phyloP scores from a whole-genome alignment of 2,329 filamentous ascomycete genomes.

The Alternaria brassicicola region DNA sequence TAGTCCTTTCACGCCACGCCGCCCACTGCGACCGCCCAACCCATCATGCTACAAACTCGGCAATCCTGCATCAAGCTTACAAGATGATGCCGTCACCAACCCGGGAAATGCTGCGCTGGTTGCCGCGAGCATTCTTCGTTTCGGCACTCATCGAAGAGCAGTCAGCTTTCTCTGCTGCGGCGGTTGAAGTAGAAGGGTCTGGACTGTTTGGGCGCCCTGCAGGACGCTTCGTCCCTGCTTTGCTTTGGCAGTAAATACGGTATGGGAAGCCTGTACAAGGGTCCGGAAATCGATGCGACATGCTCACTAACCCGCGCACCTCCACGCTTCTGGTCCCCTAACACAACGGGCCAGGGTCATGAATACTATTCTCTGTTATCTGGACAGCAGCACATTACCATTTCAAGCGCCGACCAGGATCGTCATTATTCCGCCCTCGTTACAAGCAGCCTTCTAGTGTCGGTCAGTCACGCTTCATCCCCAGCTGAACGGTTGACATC shows the following conservation, averaged over 20 bases:
- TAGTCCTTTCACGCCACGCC: not conserved
- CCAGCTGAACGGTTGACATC: constrained; percentile 16
- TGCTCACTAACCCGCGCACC: constrained; percentile 13
- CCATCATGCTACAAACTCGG: not conserved
- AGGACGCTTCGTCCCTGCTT: constrained; percentile 18
- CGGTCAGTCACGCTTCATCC: not conserved
- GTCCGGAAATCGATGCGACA: constrained; percentile 17
- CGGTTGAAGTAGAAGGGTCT: not conserved
- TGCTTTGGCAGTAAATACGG: constrained; percentile 2
- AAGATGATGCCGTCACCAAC: constrained; percentile 7
- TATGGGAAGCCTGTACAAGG: constrained; percentile 12
- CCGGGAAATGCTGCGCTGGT: not conserved
- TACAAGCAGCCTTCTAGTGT: not conserved
- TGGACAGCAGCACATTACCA: constrained; percentile 12
- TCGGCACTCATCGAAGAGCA: not conserved
- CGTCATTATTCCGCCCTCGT: not conserved
- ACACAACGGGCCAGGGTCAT: constrained; percentile 2
- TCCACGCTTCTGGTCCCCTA: constrained; percentile 7
- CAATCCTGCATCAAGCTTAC: constrained; percentile 4
- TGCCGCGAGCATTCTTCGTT: not conserved
- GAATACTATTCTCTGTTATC: constrained; percentile 13
- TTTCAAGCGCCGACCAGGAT: constrained; percentile 5
- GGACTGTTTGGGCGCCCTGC: constrained; percentile 6
- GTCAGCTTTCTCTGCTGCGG: not conserved
- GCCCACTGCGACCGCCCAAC: not conserved